A percentile compares a stretch with the other conserved stretches of the same genome.
Conservation (phyloP, 140 eudicot genomes). For the Stevia rebaudiana region DNA sequence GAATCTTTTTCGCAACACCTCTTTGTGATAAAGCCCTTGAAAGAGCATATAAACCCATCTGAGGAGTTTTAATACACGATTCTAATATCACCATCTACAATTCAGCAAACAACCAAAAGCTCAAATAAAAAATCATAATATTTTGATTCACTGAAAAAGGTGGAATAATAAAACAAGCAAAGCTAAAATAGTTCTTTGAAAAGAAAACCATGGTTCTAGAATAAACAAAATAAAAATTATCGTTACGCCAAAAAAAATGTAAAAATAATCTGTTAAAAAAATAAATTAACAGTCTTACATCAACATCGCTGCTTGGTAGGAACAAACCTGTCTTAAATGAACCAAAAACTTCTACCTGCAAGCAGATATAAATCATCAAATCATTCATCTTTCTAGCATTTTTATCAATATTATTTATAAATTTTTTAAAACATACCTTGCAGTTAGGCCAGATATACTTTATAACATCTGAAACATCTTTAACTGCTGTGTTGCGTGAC, state of each 20-base stretch:
- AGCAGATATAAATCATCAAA: conserved; percentile 7
- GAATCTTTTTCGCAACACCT: conserved; percentile 84
- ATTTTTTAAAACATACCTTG: conserved; percentile 31
- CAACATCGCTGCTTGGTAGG: conserved; percentile 85
- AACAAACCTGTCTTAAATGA: conserved; percentile 88
- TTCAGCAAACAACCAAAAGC: conserved; percentile 24
- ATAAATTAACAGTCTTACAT: conserved; percentile 43
- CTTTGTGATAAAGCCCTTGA: conserved; percentile 72
- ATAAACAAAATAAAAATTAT: background rate
- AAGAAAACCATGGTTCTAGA: background rate
- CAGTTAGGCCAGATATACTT: conserved; percentile 80
- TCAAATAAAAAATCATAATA: background rate
- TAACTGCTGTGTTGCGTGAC: conserved; percentile 68
- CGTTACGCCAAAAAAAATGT: background rate
- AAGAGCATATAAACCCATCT: conserved; percentile 74
- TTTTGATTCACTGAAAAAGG: background rate
- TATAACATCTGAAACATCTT: conserved; percentile 65
- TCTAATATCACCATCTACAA: conserved; percentile 77
- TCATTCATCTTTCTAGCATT: conserved; percentile 1
- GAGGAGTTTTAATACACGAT: conserved; percentile 67
- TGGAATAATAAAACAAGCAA: background rate
- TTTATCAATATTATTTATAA: background rate
- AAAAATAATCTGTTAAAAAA: background rate
- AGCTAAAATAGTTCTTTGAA: background rate
- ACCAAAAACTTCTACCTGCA: conserved; percentile 88